These are phyloP conservation scores for Yarrowia divulgata DNA, from an alignment of 805 yeast genomes.

Conservation along the genomic window DNA sequence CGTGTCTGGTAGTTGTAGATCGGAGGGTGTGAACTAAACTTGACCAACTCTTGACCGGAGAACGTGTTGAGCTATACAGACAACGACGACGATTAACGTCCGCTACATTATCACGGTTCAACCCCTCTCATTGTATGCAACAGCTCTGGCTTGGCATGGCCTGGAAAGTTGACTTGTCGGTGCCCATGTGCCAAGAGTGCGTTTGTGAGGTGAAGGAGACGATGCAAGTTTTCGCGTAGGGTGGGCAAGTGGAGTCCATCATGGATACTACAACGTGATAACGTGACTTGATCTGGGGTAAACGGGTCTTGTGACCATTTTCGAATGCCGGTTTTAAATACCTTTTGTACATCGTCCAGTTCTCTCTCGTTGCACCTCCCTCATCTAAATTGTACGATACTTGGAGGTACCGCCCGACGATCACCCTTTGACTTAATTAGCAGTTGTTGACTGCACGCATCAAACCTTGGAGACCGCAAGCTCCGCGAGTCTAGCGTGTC, in stretches of 20 bases:
- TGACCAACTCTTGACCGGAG: too few species aligned
- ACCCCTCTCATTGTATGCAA: neutral
- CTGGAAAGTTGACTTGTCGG: neutral
- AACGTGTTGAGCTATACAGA: too few species aligned
- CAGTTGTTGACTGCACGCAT: constrained; percentile 8
- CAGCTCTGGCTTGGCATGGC: neutral
- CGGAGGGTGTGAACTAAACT: too few species aligned
- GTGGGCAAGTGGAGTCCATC: neutral
- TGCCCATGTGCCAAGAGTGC: constrained; percentile 2
- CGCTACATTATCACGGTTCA: too few species aligned
- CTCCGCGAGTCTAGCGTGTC: constrained; percentile 7
- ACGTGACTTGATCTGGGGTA: too few species aligned
- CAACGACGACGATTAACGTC: too few species aligned
- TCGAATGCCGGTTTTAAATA: too few species aligned
- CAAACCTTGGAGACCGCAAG: constrained; percentile 7
- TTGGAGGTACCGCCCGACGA: neutral
- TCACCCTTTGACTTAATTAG: neutral
- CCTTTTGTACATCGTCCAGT: neutral
- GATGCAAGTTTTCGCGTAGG: neutral
- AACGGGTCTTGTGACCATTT: too few species aligned
- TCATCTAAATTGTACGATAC: too few species aligned
- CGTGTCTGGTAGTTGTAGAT: too few species aligned
- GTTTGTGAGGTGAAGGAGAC: too few species aligned
- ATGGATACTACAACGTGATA: too few species aligned
- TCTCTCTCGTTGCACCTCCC: neutral